phyloP scores from a whole-genome alignment of 345 rosid species.

The Linum lewisii region DNA sequence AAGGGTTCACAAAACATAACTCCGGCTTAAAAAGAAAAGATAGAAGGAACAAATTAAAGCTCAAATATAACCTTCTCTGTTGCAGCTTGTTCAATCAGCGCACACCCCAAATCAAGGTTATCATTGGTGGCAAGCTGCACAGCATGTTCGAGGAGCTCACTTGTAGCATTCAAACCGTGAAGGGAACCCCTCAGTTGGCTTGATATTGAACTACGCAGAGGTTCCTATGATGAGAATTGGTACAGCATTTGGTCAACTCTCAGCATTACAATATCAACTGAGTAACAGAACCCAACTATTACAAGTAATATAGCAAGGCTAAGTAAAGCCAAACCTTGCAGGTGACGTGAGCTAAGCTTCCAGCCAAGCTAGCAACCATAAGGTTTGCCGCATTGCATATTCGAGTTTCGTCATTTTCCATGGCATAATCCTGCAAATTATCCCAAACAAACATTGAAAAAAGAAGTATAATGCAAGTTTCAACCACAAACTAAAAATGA shows the following conservation, averaged over 20 bases:
- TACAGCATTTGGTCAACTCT: not conserved
- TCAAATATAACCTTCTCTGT: conserved; percentile 64
- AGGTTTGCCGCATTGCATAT: conserved; percentile 89
- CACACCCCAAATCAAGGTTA: conserved; percentile 99
- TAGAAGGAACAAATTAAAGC: not conserved
- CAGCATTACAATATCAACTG: not conserved
- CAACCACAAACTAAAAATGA: not conserved
- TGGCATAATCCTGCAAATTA: conserved; percentile 62
- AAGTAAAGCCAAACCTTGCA: conserved; percentile 62
- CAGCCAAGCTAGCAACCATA: conserved; percentile 99
- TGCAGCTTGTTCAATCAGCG: conserved; percentile 92
- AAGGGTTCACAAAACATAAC: not conserved
- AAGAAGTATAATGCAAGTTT: not conserved
- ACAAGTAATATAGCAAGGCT: not conserved
- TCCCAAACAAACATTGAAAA: not conserved
- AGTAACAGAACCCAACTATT: not conserved
- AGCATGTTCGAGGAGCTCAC: conserved; percentile 76
- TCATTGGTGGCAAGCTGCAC: conserved; percentile 95
- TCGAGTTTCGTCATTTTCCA: conserved; percentile 84
- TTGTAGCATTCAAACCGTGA: conserved; percentile 53
- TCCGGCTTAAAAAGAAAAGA: not conserved
- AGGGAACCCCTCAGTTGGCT: conserved; percentile 69
- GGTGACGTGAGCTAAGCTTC: conserved; percentile 97
- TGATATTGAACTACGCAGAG: conserved; percentile 79
- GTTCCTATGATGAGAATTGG: conserved; percentile 44